Percentiles rank a stretch among this genome's conserved stretches.
Evolutionary conservation across 148 eudicot genomes (phyloP).

Genomic region (Chenopodium berlandieri): DNA sequence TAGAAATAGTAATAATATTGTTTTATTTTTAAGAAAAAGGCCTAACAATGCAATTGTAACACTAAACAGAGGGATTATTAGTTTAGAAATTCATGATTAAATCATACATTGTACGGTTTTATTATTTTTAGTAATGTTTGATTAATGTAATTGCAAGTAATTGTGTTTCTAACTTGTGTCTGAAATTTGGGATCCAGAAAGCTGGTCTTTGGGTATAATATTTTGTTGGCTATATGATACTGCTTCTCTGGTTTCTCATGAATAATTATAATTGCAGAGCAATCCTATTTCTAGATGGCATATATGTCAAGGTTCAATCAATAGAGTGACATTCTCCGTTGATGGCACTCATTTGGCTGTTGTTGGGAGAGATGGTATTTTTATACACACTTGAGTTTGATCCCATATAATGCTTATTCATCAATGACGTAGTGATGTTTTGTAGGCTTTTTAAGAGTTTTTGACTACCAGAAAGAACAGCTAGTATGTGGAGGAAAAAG

Average conservation of each 20-base stretch:
- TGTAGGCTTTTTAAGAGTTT: slow-evolving; percentile 63
- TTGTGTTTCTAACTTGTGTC: not conserved
- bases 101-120: too few relatives aligned
- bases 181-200: not conserved
- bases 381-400: slow-evolving; percentile 5
- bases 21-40: too few relatives aligned
- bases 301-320: slow-evolving; percentile 74
- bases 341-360: slow-evolving; percentile 62
- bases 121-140: too few relatives aligned
- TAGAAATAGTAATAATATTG: too few relatives aligned
- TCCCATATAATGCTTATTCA: not conserved
- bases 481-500: slow-evolving; percentile 81
- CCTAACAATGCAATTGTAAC: too few relatives aligned
- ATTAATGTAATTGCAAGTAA: not conserved
- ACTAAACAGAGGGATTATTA: too few relatives aligned
- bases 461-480: slow-evolving; percentile 65
- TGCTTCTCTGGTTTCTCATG: not conserved
- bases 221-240: not conserved
- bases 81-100: too few relatives aligned
- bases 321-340: slow-evolving; percentile 61
- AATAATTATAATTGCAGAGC: slow-evolving; percentile 35
- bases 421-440: not conserved
- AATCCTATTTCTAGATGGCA: slow-evolving; percentile 85
- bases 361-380: slow-evolving; percentile 79
- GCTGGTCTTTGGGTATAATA: not conserved